Conservation (phyloP, 2,329 filamentous ascomycete species). For the Periglandula ipomoeae region DNA sequence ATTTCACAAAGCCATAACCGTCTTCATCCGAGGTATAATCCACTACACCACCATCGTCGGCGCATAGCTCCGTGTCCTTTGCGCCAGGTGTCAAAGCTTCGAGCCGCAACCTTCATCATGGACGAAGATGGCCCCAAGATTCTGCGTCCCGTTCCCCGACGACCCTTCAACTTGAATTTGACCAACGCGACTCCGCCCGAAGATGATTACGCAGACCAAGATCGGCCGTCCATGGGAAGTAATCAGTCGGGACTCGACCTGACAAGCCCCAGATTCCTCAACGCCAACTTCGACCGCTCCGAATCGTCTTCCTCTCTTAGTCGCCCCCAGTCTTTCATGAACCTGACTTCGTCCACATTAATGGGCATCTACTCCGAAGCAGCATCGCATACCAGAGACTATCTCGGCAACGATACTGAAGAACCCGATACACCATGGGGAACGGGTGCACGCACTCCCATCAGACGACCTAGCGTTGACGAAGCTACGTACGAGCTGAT, state of each 20-base stretch:
- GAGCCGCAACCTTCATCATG: constrained; percentile 17
- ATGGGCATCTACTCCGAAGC: constrained; percentile 81
- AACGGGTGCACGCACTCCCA: constrained; percentile 64
- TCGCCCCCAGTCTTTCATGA: constrained; percentile 69
- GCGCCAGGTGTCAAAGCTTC: neutral
- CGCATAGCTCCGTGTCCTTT: neutral
- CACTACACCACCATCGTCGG: neutral
- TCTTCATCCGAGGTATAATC: no score
- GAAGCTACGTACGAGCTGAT: constrained; percentile 36
- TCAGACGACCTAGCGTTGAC: constrained; percentile 32
- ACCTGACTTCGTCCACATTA: constrained; percentile 81
- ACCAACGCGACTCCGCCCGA: constrained; percentile 35
- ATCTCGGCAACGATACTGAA: constrained; percentile 33
- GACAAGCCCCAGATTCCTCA: constrained; percentile 25
- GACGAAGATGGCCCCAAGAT: constrained; percentile 42
- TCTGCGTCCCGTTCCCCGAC: constrained; percentile 61
- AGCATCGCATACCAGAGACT: constrained; percentile 38
- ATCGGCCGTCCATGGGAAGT: constrained; percentile 14
- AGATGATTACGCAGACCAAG: constrained; percentile 21
- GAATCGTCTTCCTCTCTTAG: constrained; percentile 36
- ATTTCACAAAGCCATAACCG: no score
- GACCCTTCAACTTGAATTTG: constrained; percentile 56
- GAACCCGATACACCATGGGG: constrained; percentile 67
- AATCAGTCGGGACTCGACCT: constrained; percentile 17
- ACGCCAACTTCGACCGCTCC: constrained; percentile 34